Evolutionary conservation across 2,329 filamentous ascomycete species (phyloP), one percentile per base, ranked within the genome.

Genomic region (Epichloe elymi): DNA sequence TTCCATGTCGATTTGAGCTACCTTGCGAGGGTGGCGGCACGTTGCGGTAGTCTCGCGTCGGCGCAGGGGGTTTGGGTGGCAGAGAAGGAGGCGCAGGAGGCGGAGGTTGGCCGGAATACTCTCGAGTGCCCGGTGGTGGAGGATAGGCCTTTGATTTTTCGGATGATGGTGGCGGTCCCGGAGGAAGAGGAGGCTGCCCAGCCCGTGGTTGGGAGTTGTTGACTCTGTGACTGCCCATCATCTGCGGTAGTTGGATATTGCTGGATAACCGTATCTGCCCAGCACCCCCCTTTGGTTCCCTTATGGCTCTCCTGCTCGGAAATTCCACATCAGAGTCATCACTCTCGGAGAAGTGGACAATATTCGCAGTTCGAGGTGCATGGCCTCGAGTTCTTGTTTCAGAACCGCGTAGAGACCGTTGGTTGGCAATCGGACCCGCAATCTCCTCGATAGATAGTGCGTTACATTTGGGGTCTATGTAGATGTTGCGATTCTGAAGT

Each of bases 261-360:
- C 63, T 68, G 4, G 68, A 61, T 61, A 71, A 59, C 36, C 65
- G 66, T 52, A 71, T 70, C 51, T 64, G 63, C 8, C 67, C 67
- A 10, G 62, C 46, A 4, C 38, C 40, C 23, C 54, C 54, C 10
- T 55, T 53, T 48, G 55, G 61, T 50, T 61, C 63, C 56, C 65
- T 61, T 12, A 67, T 61, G 36, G 58, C 52, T 35, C 60, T 65
- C 39, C 62, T 61, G 11, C 67, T 65, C 36, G 72, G 62, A 51
- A 74, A 73, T 40, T 71, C 68, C 19, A 66, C 61, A 19, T 74
- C 72, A 7, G 72, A 73, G 48, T 73, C 71, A 43, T 71, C 71
- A 38, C 66, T 70, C 58, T 74, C 72, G n/a, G 70, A 71, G 53
- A 71, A 72, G 56, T 70, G 65, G 51, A 74, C 58, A 8, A 46